Evolutionary conservation across 148 eudicot genomes (phyloP).

Genomic region (Vaccinium vitisidaea): DNA sequence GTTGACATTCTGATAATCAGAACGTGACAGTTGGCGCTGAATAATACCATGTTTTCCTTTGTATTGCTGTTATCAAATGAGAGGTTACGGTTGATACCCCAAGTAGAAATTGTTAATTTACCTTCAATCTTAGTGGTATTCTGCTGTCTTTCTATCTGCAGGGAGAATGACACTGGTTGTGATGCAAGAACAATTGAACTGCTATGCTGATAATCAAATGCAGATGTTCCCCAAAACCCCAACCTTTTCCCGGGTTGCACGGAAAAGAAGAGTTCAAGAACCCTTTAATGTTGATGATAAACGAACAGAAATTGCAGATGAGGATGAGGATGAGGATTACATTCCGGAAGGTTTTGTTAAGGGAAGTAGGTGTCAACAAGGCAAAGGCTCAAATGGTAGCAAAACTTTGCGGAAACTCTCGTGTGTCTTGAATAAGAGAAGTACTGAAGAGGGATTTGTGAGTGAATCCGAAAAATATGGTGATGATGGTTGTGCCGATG

Average conservation of each 20-base stretch:
- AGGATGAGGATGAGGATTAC: constrained; percentile 7
- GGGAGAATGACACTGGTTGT: constrained; percentile 10
- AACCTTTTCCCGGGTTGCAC: constrained; percentile 4
- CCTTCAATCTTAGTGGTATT: background rate
- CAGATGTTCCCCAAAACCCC: constrained; percentile 1
- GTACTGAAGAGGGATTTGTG: background rate
- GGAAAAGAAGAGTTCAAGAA: constrained; percentile 8
- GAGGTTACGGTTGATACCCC: background rate
- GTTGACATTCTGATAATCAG: background rate
- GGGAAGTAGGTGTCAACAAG: constrained; percentile 7
- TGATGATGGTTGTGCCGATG: constrained; percentile 6
- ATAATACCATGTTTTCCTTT: background rate
- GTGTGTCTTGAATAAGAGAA: constrained; percentile 9
- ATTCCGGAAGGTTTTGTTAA: constrained; percentile 4
- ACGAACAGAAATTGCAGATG: background rate
- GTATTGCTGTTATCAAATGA: background rate
- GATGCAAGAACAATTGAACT: constrained; percentile 17
- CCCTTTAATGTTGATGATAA: background rate
- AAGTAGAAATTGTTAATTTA: background rate
- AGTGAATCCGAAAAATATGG: constrained; percentile 19
- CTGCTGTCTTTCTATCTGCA: constrained; percentile 8
- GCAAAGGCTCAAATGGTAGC: constrained; percentile 10
- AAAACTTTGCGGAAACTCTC: constrained; percentile 3
- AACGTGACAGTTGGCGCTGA: background rate
- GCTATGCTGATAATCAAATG: constrained; percentile 1